phyloP scores from a whole-genome alignment of 2,329 filamentous ascomycete species.

The Escovopsis sp. region DNA sequence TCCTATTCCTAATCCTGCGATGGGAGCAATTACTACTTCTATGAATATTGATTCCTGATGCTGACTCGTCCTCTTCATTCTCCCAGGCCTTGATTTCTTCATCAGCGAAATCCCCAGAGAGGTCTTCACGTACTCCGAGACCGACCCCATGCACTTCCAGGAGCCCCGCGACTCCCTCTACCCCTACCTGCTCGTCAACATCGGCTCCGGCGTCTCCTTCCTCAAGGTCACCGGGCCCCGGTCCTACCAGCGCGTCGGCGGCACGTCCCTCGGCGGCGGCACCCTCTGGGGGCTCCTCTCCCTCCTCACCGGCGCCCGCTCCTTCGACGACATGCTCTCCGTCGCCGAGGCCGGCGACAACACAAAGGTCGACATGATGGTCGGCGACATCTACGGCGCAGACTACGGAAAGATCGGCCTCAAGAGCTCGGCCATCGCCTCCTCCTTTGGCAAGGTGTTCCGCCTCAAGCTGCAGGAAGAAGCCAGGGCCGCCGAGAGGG shows the following conservation, averaged over 20 bases:
- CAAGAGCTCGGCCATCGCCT: conserved; percentile 90
- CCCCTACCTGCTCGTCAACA: conserved; percentile 94
- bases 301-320: conserved; percentile 78
- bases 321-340: conserved; percentile 95
- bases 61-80: background rate
- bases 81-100: conserved; percentile 83
- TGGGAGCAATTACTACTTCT: background rate
- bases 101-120: conserved; percentile 95
- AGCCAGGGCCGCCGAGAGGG: conserved; percentile 34
- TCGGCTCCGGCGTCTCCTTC: conserved; percentile 92
- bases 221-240: conserved; percentile 88
- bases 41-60: background rate
- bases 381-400: conserved; percentile 93
- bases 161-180: conserved; percentile 70
- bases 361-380: conserved; percentile 83
- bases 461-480: conserved; percentile 81
- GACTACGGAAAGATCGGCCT: conserved; percentile 94
- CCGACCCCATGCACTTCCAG: conserved; percentile 79
- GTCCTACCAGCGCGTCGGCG: conserved; percentile 79
- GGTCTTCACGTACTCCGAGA: conserved; percentile 91
- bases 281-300: conserved; percentile 93
- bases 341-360: conserved; percentile 90
- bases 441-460: conserved; percentile 93
- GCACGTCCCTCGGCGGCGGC: conserved; percentile 88
- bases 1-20: too few species aligned